These are phyloP conservation scores for Stephanodiscus triporus DNA, from an alignment of 108 stramenopile species.

Conservation along the genomic window DNA sequence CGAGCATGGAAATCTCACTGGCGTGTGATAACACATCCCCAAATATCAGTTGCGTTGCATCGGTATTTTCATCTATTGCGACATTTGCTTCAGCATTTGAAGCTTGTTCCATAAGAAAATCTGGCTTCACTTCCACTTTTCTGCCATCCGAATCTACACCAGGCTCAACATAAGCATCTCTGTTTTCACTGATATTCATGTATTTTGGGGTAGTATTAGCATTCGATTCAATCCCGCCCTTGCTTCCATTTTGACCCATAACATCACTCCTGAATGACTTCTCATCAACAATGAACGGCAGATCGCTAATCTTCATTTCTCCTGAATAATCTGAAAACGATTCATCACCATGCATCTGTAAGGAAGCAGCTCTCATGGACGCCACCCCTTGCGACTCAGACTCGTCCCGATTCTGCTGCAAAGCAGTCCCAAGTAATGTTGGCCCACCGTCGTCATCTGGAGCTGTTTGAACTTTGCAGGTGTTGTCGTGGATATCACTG, in stretches of 20 bases:
- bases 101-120: not conserved
- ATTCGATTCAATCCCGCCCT: not conserved
- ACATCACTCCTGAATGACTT: not conserved
- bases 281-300: not conserved
- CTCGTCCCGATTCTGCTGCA: not conserved
- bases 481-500: not conserved
- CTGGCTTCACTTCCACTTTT: not conserved
- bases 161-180: not conserved
- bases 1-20: not conserved
- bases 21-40: not conserved
- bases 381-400: not conserved
- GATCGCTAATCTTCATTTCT: conserved; percentile 2
- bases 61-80: not conserved
- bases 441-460: not conserved
- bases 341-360: not conserved
- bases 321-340: conserved; percentile 1
- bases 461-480: not conserved
- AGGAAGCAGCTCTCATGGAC: not conserved
- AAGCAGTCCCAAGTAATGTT: not conserved
- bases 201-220: not conserved
- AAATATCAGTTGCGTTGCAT: not conserved
- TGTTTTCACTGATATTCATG: not conserved
- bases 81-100: not conserved
- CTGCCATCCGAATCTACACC: not conserved
- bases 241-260: not conserved